Percentiles rank a stretch among this genome's conserved stretches.
Conservation (phyloP, 345 rosid genomes). For the Gossypium mustelinum region DNA sequence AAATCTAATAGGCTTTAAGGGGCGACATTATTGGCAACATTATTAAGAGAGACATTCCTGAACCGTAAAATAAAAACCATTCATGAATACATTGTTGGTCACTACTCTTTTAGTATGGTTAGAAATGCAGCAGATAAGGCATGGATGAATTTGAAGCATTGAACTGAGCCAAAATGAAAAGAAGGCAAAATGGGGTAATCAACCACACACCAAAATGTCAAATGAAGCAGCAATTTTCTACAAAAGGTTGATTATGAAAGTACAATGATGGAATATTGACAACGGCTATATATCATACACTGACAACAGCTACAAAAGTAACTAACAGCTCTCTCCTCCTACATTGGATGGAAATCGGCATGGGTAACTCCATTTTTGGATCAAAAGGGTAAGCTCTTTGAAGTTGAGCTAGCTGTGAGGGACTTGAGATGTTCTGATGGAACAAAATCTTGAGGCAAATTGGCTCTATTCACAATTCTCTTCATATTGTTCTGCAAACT, state of each 20-base stretch:
- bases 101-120: background rate
- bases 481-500: slow-evolving; percentile 90
- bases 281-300: slow-evolving; percentile 20
- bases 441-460: slow-evolving; percentile 79
- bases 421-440: slow-evolving; percentile 85
- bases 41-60: too few relatives aligned
- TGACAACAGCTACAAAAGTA: slow-evolving; percentile 19
- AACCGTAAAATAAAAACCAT: background rate
- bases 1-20: background rate
- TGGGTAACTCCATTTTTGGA: background rate
- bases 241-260: slow-evolving; percentile 5
- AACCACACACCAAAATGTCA: background rate
- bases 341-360: background rate
- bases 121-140: background rate
- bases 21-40: background rate
- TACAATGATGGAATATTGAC: slow-evolving; percentile 19
- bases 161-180: background rate
- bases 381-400: slow-evolving; percentile 88
- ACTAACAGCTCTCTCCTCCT: slow-evolving; percentile 20
- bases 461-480: slow-evolving; percentile 87
- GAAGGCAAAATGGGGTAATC: slow-evolving; percentile 9
- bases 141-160: background rate
- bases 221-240: slow-evolving; percentile 6
- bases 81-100: background rate
- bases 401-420: slow-evolving; percentile 71